Base-by-base conservation (phyloP, 768 basidiomycete genomes). In the Mycena indigotica region DNA sequence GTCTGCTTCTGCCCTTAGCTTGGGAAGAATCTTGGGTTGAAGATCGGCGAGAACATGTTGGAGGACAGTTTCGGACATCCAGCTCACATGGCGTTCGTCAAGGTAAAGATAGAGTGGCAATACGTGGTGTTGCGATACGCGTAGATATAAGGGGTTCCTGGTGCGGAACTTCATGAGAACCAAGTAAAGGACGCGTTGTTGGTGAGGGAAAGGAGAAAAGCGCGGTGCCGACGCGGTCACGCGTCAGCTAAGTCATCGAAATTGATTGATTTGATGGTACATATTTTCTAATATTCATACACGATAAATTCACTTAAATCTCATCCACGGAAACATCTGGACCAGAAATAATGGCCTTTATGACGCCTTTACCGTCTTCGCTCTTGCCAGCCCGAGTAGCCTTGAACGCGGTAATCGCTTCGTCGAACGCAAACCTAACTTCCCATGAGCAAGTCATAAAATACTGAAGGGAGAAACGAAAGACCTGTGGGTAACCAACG, bases 281-380 rank as follows among this genome's bases (percentile, higher is more conserved):
- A n/a, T n/a, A n/a, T n/a, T n/a, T n/a, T n/a, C n/a, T n/a, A n/a
- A n/a, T n/a, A n/a, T n/a, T n/a, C n/a, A n/a, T n/a, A n/a, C n/a
- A n/a, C n/a, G n/a, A n/a, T n/a, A n/a, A n/a, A n/a, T 17, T 10
- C 4, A 17, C 16, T 72, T 64, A 82, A 46, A 70, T 30, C 49
- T 77, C 74, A 51, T 80, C 76, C 52, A 78, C 62, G 21, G 75
- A 66, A 45, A 86, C 81, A 63, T 80, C 88, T 40, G 91, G 91
- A 4, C 92, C 92, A 48, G 88, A 89, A 63, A 95, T 93, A 61
- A 96, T 87, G 29, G 84, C 87, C 74, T 97, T 96, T 68, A 96
- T 95, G 40, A 95, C 87, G 29, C 83, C 83, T 72, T 87, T 91
- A 46, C 95, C 95, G 67, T 98, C 91, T 53, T 83, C 78, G 48